A percentile compares a stretch with the other conserved stretches of the same genome.
These are phyloP conservation scores for Globisporangium emineosum DNA, from an alignment of 352 stramenopile species.

Conservation along the genomic window DNA sequence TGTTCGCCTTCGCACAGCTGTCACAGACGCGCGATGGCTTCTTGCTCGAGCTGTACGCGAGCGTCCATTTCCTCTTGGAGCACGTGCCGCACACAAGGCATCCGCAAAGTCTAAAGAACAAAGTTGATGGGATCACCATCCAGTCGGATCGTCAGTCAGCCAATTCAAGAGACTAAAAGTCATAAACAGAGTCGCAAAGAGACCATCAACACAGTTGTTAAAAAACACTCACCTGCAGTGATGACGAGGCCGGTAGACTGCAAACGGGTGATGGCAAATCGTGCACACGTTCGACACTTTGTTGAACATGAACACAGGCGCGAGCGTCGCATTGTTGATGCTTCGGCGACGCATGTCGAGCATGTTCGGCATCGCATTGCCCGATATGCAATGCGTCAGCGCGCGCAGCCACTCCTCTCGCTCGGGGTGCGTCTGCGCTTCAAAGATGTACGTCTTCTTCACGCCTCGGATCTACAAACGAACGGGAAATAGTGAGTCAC, in stretches of 20 bases:
- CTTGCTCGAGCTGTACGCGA: conserved; percentile 74
- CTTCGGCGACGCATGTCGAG: conserved; percentile 60
- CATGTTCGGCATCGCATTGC: conserved; percentile 35
- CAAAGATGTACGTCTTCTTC: conserved; percentile 60
- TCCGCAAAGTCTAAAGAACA: conserved; percentile 56
- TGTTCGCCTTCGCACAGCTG: conserved; percentile 48
- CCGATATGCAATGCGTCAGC: conserved; percentile 71
- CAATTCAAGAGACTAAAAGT: not conserved
- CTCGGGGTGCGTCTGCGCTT: conserved; percentile 56
- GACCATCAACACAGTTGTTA: not conserved
- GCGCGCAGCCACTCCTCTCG: conserved; percentile 82
- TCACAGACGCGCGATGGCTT: conserved; percentile 81
- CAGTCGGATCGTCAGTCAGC: not conserved
- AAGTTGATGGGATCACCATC: not conserved
- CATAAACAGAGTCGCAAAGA: not conserved
- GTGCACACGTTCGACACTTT: conserved; percentile 85
- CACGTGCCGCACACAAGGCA: conserved; percentile 82
- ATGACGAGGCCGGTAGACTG: conserved; percentile 77
- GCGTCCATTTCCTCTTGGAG: conserved; percentile 73
- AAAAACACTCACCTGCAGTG: conserved; percentile 62
- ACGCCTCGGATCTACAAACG: conserved; percentile 22
- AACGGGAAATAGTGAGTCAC: conserved; percentile 15
- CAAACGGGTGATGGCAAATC: conserved; percentile 80
- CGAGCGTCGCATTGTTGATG: conserved; percentile 69
- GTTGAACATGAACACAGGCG: conserved; percentile 87